Conservation (phyloP, 2,329 filamentous ascomycete genomes). For the Diplodia seriata region DNA sequence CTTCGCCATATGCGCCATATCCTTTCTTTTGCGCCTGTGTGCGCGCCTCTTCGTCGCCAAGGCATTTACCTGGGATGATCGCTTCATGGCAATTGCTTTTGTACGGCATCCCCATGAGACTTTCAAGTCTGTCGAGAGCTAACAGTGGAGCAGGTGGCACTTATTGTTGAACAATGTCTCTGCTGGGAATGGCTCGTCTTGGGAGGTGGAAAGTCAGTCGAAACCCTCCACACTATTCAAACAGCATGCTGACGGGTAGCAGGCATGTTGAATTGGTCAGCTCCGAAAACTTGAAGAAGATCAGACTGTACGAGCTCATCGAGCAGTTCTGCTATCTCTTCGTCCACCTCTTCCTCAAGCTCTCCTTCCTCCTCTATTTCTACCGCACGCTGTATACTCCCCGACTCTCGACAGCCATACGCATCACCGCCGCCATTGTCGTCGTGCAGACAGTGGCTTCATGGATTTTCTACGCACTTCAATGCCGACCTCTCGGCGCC, state of each 20-base stretch:
- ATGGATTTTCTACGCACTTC: slow-evolving; percentile 15
- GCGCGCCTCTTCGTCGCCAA: slow-evolving; percentile 7
- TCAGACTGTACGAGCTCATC: slow-evolving; percentile 22
- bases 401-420: background rate
- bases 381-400: background rate
- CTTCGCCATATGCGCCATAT: slow-evolving; percentile 13
- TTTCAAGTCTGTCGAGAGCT: background rate
- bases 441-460: background rate
- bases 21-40: slow-evolving; percentile 20
- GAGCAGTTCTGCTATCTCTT: slow-evolving; percentile 25
- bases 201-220: slow-evolving; percentile 18
- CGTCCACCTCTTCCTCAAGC: slow-evolving; percentile 28
- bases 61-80: slow-evolving; percentile 25
- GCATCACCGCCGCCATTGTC: slow-evolving; percentile 1
- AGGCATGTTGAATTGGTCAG: slow-evolving; percentile 2
- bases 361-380: slow-evolving; percentile 27
- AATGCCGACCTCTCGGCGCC: slow-evolving; percentile 25
- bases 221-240: background rate
- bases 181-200: slow-evolving; percentile 17
- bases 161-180: slow-evolving; percentile 4
- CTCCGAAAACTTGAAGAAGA: slow-evolving; percentile 2
- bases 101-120: background rate
- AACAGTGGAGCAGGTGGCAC: background rate
- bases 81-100: slow-evolving; percentile 21
- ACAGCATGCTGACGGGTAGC: background rate